These are phyloP conservation scores for Oenanthe sinensis DNA, from an alignment of 129 eudicot species.

Conservation along the genomic window DNA sequence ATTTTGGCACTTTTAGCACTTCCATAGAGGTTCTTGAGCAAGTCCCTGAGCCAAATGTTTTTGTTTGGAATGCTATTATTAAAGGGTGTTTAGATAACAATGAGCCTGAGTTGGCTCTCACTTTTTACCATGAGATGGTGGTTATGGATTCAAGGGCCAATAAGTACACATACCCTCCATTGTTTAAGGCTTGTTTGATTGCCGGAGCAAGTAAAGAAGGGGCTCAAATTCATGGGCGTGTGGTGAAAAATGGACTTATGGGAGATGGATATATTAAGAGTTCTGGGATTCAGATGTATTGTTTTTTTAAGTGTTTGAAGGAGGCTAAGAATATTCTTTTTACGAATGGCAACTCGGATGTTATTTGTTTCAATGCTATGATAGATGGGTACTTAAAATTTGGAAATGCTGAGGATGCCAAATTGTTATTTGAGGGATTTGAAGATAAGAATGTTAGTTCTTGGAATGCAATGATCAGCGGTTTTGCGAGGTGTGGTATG, in stretches of 20 bases:
- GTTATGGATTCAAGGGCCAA: constrained; percentile 30
- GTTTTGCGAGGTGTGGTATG: constrained; percentile 35
- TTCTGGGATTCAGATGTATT: constrained; percentile 53
- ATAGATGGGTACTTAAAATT: constrained; percentile 50
- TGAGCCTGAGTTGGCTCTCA: constrained; percentile 22
- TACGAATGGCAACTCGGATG: constrained; percentile 32
- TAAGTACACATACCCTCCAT: constrained; percentile 45
- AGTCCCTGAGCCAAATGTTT: constrained; percentile 48
- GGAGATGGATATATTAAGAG: constrained; percentile 48
- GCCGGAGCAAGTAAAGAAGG: constrained; percentile 27
- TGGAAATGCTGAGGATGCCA: constrained; percentile 40
- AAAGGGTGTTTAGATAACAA: constrained; percentile 43
- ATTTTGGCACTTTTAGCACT: constrained; percentile 16
- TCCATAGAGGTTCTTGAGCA: constrained; percentile 29
- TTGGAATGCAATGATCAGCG: constrained; percentile 54
- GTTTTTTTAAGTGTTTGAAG: constrained; percentile 25
- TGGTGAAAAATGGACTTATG: constrained; percentile 44
- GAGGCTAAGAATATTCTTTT: constrained; percentile 43
- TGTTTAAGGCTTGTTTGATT: constrained; percentile 41
- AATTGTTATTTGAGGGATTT: constrained; percentile 23
- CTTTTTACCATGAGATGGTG: constrained; percentile 28
- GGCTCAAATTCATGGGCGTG: constrained; percentile 36
- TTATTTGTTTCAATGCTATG: constrained; percentile 56
- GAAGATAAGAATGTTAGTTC: constrained; percentile 32
- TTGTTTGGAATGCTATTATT: constrained; percentile 48